Percentiles rank a stretch among this genome's conserved stretches.
These are phyloP conservation scores for Colletotrichum lentis DNA, from an alignment of 2,329 filamentous ascomycete species.

Conservation along the genomic window DNA sequence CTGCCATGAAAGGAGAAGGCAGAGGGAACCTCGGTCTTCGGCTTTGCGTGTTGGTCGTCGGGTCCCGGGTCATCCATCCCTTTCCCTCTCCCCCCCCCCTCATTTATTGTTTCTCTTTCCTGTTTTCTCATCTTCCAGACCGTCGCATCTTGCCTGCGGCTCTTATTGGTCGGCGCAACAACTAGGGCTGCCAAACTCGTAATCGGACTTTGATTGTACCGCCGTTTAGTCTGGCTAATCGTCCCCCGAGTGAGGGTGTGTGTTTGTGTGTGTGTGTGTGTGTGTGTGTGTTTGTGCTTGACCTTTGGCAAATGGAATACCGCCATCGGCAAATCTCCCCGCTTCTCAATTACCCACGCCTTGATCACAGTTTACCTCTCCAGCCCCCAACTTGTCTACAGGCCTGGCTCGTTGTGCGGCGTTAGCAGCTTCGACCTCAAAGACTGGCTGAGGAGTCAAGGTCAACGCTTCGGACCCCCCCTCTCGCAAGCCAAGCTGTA, in stretches of 20 bases:
- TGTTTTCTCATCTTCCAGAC: not conserved
- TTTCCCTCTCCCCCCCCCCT: not conserved
- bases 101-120: not conserved
- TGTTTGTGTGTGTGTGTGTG: too few species aligned
- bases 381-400: constrained; percentile 7
- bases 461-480: constrained; percentile 2
- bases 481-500: constrained; percentile 18
- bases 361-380: not conserved
- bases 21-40: constrained; percentile 10
- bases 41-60: not conserved
- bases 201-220: too few species aligned
- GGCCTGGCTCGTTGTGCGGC: constrained; percentile 3
- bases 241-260: too few species aligned
- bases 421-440: constrained; percentile 26
- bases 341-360: constrained; percentile 16
- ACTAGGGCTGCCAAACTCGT: not conserved
- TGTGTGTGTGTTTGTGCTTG: not conserved
- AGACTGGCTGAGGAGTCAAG: constrained; percentile 26
- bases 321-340: constrained; percentile 12
- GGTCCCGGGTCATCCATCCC: constrained; percentile 1
- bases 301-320: constrained; percentile 24
- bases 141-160: not conserved
- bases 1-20: constrained; percentile 18
- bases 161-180: not conserved
- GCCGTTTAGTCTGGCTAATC: too few species aligned